Conservation (phyloP, 352 stramenopile species). For the Phytophthora pistaciae region DNA sequence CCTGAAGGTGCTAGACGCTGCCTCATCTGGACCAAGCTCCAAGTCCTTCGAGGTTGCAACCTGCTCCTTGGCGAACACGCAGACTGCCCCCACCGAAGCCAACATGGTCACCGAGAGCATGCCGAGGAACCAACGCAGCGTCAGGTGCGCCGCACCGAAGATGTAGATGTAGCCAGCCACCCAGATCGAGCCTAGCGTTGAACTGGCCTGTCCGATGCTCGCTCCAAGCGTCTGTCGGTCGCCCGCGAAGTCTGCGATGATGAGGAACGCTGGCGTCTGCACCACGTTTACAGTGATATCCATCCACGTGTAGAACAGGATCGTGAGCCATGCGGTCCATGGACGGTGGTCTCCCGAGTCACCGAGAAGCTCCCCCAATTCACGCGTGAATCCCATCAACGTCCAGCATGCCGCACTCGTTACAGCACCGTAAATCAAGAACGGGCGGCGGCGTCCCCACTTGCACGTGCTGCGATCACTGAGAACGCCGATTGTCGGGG, state of each 20-base stretch:
- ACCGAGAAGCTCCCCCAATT: slow-evolving; percentile 71
- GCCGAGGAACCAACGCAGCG: slow-evolving; percentile 69
- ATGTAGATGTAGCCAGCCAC: slow-evolving; percentile 79
- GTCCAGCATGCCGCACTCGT: slow-evolving; percentile 74
- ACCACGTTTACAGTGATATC: slow-evolving; percentile 86
- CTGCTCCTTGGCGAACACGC: slow-evolving; percentile 63
- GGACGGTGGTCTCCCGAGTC: slow-evolving; percentile 52
- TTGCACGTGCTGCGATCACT: slow-evolving; percentile 62
- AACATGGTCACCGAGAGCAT: slow-evolving; percentile 81
- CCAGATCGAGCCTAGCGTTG: slow-evolving; percentile 67
- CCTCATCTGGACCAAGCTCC: slow-evolving; percentile 24
- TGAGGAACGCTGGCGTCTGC: slow-evolving; percentile 72
- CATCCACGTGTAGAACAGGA: slow-evolving; percentile 88
- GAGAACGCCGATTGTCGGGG: slow-evolving; percentile 71
- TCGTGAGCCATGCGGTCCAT: slow-evolving; percentile 67
- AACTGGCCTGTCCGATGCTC: slow-evolving; percentile 70
- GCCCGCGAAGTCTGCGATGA: slow-evolving; percentile 82
- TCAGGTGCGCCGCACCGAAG: slow-evolving; percentile 74
- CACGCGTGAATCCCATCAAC: slow-evolving; percentile 73
- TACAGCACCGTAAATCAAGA: slow-evolving; percentile 67
- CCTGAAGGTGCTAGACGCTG: slow-evolving; percentile 25
- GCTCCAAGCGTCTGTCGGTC: slow-evolving; percentile 72
- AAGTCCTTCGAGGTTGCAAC: slow-evolving; percentile 32
- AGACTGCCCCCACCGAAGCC: slow-evolving; percentile 59
- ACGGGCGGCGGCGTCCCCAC: slow-evolving; percentile 75